Conservation (phyloP, 768 basidiomycete genomes). For the Pleurotus salmoneostramineus region DNA sequence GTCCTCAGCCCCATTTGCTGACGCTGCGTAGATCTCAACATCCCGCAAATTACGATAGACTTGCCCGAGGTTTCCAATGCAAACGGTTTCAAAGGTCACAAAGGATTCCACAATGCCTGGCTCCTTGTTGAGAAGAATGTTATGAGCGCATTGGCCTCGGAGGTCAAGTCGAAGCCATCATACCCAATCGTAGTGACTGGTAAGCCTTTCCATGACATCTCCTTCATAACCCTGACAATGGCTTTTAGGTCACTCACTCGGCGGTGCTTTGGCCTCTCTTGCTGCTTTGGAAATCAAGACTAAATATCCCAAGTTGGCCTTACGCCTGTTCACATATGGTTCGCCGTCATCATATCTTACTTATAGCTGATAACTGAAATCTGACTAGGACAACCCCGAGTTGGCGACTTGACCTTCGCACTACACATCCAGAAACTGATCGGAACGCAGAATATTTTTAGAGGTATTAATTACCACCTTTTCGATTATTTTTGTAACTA, state of each 20-base stretch:
- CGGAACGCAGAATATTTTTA: not conserved
- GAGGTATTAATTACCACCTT: not conserved
- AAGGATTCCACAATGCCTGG: not conserved
- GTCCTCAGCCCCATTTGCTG: not conserved
- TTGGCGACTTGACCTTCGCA: not conserved
- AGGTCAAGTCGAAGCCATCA: constrained; percentile 2
- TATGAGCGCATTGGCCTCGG: not conserved
- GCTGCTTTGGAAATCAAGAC: constrained; percentile 4
- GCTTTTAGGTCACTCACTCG: not conserved
- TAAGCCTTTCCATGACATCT: not conserved
- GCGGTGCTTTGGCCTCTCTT: not conserved
- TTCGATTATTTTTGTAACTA: not conserved
- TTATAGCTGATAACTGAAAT: not conserved
- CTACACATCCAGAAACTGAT: not conserved
- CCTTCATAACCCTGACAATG: not conserved
- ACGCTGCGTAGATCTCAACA: not conserved
- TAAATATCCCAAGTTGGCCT: not conserved
- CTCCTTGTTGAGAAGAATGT: not conserved
- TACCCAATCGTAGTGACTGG: not conserved
- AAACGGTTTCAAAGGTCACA: not conserved
- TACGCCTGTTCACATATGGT: not conserved
- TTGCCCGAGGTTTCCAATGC: not conserved
- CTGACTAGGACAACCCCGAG: not conserved
- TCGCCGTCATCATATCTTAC: too few relatives aligned
- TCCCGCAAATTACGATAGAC: not conserved